Base-by-base conservation (phyloP, 805 yeast species). In the Metschnikowia arizonensis region DNA sequence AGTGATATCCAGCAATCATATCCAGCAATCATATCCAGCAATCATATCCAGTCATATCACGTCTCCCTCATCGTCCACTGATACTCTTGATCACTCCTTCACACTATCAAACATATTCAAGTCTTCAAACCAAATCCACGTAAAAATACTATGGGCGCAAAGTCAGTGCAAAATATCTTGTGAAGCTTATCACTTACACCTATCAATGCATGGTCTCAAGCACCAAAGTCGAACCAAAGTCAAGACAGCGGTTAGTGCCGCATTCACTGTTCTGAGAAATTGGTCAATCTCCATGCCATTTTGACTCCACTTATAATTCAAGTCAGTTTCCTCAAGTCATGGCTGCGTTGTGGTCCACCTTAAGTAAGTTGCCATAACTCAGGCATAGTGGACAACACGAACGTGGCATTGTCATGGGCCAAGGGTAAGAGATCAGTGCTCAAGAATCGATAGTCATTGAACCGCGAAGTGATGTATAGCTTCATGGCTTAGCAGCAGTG, bases 161-260 rank as follows among this genome's bases (percentile, higher is more conserved):
- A 77, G 52, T 82, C 87, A 1, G 86, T 82, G 5, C 88, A 73
- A 60, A 90, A 91, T 21, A 93, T 66, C 65, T 91, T 93, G 66
- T 90, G 96, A 48, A 93, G 67, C 64, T 89, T 89, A 64, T 93
- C 99, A 39, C 93, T 93, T 28, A 86, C 83, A 0, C 97, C 97
- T 37, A 93, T 68, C 52, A 90, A 66, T 41, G 79, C 73, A 61
- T 89, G 95, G 62, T 93, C 62, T 91, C 97, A 32, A 93, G 72
- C 6, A 86, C 88, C 50, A 90, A 68, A 12, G 82, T 68, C 19
- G 83, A 76, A 2, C 99, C 99, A 42, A 91, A 83, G 58, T 93
- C 99, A 47, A 86, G 73, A 0, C 99, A 99, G 36, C 96, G 72
- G 33, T 71, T 69, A 2, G 78, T 67, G 0, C 95, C 95, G 8